Evolutionary conservation across 805 yeast species (phyloP), one percentile per base, ranked within the genome.

Genomic region (Teunomyces funiuensis): DNA sequence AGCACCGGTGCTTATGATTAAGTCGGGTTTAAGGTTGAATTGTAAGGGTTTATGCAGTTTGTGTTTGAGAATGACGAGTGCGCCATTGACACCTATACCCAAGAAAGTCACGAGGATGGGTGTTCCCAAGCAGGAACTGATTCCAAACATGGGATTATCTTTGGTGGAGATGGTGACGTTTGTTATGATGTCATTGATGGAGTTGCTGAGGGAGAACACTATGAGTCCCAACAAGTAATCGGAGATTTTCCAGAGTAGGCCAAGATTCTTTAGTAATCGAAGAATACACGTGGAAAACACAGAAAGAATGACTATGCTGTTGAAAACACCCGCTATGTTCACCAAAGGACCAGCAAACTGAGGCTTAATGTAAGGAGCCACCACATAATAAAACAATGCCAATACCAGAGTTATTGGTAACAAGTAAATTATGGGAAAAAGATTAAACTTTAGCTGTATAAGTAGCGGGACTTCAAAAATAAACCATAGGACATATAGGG

Each of bases 121-220:
- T 1, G 82, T 73, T 1, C 83, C 82, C 42, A 77, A 63, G 47
- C 82, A 76, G 0, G 82, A 71, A 47, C 73, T 73, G 6, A 77
- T 54, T 0, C 81, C 82, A 11, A 65, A 51, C 6, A 59, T 47
- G 2, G 72, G 66, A 34, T 60, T 53, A 11, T 61, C 46, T 8
- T 69, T 69, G 6, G 69, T 50, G 6, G 78, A 69, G 10, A 77
- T 55, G 6, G 80, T 72, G 2, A 67, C 51, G 46, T 77, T 76
- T n/a, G 79, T 71, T 22, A 77, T 64, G 27, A 77, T 54, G 47
- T 77, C 82, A 19, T 78, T 79, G 25, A 76, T 58, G 4, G 79
- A 76, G 45, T 77, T 77, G 25, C 77, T 74, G 18, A 76, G 49
- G 3, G 81, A 69, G 42, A 77, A 65, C 2, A 76, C 60, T 1